Percentiles rank a stretch among this genome's conserved stretches.
Conservation (phyloP, 2,329 filamentous ascomycete species). For the Aaosphaeria arxii region DNA sequence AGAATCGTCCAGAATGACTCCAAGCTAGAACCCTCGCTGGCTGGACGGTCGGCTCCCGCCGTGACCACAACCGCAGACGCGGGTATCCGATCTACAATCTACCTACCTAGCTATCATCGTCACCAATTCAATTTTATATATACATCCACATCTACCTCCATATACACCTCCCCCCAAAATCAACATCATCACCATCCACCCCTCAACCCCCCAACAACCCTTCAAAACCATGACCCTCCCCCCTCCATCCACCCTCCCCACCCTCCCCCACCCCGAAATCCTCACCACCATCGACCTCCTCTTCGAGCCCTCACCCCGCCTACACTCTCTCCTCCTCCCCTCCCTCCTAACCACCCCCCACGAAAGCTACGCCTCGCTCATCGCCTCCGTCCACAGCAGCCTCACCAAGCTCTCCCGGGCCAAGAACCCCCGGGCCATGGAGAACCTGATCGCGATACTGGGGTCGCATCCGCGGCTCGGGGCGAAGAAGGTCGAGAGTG, state of each 20-base stretch:
- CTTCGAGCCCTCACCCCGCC: slow-evolving; percentile 76
- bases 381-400: slow-evolving; percentile 62
- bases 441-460: slow-evolving; percentile 68
- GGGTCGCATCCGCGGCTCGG: slow-evolving; percentile 81
- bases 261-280: slow-evolving; percentile 55
- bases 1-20: too few relatives aligned
- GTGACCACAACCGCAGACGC: too few relatives aligned
- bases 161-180: too few relatives aligned
- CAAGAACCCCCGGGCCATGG: slow-evolving; percentile 45
- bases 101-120: too few relatives aligned
- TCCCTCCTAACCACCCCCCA: slow-evolving; percentile 61
- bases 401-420: slow-evolving; percentile 47
- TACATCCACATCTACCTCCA: too few relatives aligned
- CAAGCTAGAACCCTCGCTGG: too few relatives aligned
- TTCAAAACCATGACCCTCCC: slow-evolving; percentile 51
- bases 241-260: slow-evolving; percentile 53
- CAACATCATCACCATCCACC: too few relatives aligned
- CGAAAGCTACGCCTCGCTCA: slow-evolving; percentile 65
- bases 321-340: slow-evolving; percentile 70
- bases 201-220: too few relatives aligned
- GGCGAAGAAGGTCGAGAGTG: slow-evolving; percentile 76
- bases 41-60: too few relatives aligned
- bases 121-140: too few relatives aligned
- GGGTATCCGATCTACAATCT: too few relatives aligned
- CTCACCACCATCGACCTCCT: slow-evolving; percentile 67